Conservation (phyloP, 306 rosid genomes). For the Acacia crassicarpa region DNA sequence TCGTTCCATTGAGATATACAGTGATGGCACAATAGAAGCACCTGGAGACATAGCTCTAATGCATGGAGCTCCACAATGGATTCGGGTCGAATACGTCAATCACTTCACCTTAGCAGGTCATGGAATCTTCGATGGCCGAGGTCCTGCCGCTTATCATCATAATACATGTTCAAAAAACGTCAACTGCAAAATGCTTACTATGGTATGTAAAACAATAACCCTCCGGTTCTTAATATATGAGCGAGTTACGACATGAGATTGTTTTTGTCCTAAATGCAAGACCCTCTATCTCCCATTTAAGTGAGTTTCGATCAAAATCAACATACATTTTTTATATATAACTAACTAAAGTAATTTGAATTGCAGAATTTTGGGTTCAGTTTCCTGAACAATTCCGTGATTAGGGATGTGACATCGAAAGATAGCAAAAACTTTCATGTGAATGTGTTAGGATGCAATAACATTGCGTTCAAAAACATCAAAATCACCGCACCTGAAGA, state of each 20-base stretch:
- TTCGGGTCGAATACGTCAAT: constrained; percentile 21
- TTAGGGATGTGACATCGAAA: constrained; percentile 3
- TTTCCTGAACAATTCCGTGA: background rate
- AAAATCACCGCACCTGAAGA: background rate
- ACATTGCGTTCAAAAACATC: constrained; percentile 20
- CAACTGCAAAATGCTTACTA: constrained; percentile 28
- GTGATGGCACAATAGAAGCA: constrained; percentile 38
- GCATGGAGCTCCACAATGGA: constrained; percentile 31
- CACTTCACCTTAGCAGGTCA: constrained; percentile 28
- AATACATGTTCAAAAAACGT: background rate
- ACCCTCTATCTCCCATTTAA: too few species aligned
- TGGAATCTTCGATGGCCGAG: constrained; percentile 53
- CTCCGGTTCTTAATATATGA: too few species aligned
- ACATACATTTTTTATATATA: too few species aligned
- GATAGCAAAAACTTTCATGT: constrained; percentile 47
- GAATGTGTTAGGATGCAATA: constrained; percentile 19
- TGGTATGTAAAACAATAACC: constrained; percentile 19
- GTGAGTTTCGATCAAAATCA: too few species aligned
- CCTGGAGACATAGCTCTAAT: background rate
- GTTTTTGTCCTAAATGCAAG: too few species aligned
- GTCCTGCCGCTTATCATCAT: background rate
- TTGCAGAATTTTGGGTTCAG: constrained; percentile 36
- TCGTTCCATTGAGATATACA: constrained; percentile 21
- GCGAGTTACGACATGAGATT: too few species aligned
- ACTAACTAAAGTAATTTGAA: background rate